Base-by-base conservation (phyloP, 495 filamentous ascomycete species). In the Penicillium goetzii region DNA sequence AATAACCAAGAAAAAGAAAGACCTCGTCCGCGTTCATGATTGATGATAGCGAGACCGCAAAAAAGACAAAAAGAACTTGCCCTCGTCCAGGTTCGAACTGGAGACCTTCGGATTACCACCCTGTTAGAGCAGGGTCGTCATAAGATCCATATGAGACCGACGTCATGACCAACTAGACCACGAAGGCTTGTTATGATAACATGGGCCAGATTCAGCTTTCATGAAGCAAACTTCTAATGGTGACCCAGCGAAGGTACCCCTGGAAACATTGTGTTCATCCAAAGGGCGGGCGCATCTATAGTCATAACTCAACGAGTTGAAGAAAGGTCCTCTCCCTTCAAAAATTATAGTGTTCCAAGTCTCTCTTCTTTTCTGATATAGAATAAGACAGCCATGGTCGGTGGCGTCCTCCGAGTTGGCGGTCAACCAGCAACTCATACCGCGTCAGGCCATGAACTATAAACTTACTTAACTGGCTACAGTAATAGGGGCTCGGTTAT, bases 51-150 rank as follows among this genome's bases (percentile, higher is more conserved):
- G 5, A 3, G 19, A 23, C 15, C 9, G 8, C 9, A 0, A 53
- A 53, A 14, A 33, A 33, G 6, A 14, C 52, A 33, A 55, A 55
- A 55, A 55, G 17, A 7, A 21, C 5, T 36, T 55, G 52, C 52
- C 52, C 52, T 55, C 52, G 52, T 55, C 52, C 52, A 55, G 52
- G 52, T 55, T 55, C 52, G 52, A 55, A 55, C 52, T 55, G 52
- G 52, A 55, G 52, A 55, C 52, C 52, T 55, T 55, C 52, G 52
- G 52, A 55, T 55, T 55, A 36, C 52, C 28, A 55, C 52, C 32
- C 52, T 55, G 52, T 55, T 55, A 17, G 17, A 17, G 52, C 52
- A 55, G 52, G 32, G 52, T 34, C 32, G 52, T 55, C 52, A 55
- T 55, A 55, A 28, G 33, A 55, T 55, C 52, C 32, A 34, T 55